Conservation (phyloP, 1,139 yeast species). For the Geotrichum europaeum region DNA sequence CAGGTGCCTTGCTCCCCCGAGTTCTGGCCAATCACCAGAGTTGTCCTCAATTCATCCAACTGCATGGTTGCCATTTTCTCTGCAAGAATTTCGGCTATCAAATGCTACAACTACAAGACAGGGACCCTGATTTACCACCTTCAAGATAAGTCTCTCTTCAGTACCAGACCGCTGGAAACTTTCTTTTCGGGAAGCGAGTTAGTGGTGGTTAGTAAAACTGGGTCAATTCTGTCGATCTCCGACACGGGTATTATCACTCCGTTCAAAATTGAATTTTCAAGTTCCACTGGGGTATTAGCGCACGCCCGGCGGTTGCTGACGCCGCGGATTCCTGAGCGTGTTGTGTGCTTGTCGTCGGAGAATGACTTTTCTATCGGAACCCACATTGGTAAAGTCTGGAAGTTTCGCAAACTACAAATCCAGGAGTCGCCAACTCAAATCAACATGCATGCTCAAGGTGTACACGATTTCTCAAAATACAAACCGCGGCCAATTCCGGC, state of each 20-base stretch:
- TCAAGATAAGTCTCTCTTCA: constrained; percentile 15
- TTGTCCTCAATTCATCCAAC: constrained; percentile 57
- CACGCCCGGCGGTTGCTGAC: constrained; percentile 55
- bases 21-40: constrained; percentile 63
- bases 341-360: constrained; percentile 50
- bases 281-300: constrained; percentile 32
- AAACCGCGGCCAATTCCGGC: constrained; percentile 15
- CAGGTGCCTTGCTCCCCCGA: constrained; percentile 41
- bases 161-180: constrained; percentile 18
- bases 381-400: constrained; percentile 62
- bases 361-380: constrained; percentile 57
- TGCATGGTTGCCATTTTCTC: constrained; percentile 54
- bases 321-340: constrained; percentile 68
- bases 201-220: constrained; percentile 22
- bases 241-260: constrained; percentile 18
- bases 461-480: constrained; percentile 15
- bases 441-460: constrained; percentile 12
- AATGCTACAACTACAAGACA: constrained; percentile 22
- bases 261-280: constrained; percentile 9
- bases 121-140: constrained; percentile 14
- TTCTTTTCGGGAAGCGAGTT: constrained; percentile 23
- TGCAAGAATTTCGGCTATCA: constrained; percentile 17
- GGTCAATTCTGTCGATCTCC: constrained; percentile 21
- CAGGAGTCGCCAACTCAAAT: constrained; percentile 31
- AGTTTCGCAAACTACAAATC: constrained; percentile 45